A percentile compares a stretch with the other conserved stretches of the same genome.
phyloP scores from a whole-genome alignment of 805 yeast genomes.

The Candida maltosa region DNA sequence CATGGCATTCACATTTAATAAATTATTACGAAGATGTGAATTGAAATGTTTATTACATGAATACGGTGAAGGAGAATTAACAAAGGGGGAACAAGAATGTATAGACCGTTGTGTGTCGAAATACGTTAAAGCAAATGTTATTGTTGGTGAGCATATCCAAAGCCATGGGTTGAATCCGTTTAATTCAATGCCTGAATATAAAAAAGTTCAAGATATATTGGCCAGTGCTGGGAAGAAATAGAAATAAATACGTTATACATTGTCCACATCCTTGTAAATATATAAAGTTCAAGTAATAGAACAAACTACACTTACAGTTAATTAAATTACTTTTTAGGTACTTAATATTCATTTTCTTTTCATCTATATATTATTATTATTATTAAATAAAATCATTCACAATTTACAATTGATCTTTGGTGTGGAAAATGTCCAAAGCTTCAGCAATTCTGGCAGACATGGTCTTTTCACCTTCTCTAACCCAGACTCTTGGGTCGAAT shows the following conservation, averaged over 20 bases:
- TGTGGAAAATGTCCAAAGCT: conserved; percentile 85
- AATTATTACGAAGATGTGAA: conserved; percentile 60
- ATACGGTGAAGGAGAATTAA: conserved; percentile 80
- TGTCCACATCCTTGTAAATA: neutral
- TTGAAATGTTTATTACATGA: conserved; percentile 81
- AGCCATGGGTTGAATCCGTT: conserved; percentile 41
- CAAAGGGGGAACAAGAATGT: conserved; percentile 81
- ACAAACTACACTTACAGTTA: neutral
- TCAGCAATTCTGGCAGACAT: conserved; percentile 82
- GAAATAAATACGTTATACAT: neutral
- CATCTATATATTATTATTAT: neutral
- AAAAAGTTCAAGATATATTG: conserved; percentile 16
- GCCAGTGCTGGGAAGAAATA: neutral
- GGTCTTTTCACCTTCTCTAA: conserved; percentile 99
- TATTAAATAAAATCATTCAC: neutral
- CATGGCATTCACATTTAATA: conserved; percentile 52
- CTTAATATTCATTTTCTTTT: conserved; percentile 1
- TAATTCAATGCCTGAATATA: conserved; percentile 40
- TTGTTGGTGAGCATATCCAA: conserved; percentile 54
- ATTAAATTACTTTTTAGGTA: neutral
- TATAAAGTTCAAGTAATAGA: too few relatives aligned
- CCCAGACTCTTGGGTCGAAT: conserved; percentile 99
- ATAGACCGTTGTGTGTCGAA: conserved; percentile 84
- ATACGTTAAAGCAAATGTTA: conserved; percentile 68
- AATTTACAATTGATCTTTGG: conserved; percentile 55